Evolutionary conservation across 805 yeast genomes (phyloP).

Genomic region (Cyberlindnera euphorbiae): DNA sequence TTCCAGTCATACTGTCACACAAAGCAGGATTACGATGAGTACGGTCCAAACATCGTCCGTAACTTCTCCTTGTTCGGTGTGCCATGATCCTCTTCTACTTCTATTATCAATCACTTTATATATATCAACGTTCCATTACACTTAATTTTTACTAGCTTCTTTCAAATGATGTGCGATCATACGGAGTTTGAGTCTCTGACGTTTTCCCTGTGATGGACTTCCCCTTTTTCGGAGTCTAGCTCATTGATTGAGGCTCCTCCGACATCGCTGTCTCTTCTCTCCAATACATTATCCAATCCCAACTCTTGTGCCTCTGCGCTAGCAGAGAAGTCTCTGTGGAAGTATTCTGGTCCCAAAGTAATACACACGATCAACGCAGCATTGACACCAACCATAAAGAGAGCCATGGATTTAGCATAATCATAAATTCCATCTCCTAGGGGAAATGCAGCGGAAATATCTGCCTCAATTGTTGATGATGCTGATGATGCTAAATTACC

Average conservation of each 20-base stretch:
- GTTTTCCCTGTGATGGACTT: slow-evolving; percentile 6
- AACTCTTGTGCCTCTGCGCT: slow-evolving; percentile 14
- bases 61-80: slow-evolving; percentile 92
- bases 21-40: slow-evolving; percentile 94
- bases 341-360: slow-evolving; percentile 55
- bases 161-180: too few relatives aligned
- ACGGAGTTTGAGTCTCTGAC: too few relatives aligned
- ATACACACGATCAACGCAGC: slow-evolving; percentile 43
- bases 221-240: slow-evolving; percentile 8
- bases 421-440: slow-evolving; percentile 35
- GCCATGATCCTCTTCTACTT: slow-evolving; percentile 56
- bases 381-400: slow-evolving; percentile 63
- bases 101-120: too few relatives aligned
- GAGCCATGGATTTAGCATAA: slow-evolving; percentile 69
- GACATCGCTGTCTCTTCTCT: neutral
- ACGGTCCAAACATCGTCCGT: slow-evolving; percentile 96
- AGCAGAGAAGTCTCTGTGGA: slow-evolving; percentile 32
- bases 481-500: slow-evolving; percentile 35
- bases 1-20: slow-evolving; percentile 96
- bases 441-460: slow-evolving; percentile 22
- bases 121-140: too few relatives aligned
- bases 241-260: slow-evolving; percentile 1
- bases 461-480: slow-evolving; percentile 64
- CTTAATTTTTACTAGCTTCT: too few relatives aligned
- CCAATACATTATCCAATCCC: slow-evolving; percentile 4